phyloP scores from a whole-genome alignment of 2,329 filamentous ascomycete genomes.

The Hypoxylon sp. region DNA sequence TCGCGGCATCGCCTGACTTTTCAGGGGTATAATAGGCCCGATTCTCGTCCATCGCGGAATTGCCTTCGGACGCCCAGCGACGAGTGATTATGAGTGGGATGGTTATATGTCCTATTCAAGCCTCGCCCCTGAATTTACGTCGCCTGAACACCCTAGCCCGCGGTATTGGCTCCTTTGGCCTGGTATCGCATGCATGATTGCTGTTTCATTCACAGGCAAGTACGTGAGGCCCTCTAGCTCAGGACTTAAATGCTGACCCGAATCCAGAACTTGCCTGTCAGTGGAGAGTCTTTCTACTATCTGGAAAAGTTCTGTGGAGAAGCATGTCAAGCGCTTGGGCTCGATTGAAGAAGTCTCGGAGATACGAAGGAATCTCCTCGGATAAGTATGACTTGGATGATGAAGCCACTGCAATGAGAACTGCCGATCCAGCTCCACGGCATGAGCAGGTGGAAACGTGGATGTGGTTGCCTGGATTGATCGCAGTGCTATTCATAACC shows the following conservation, averaged over 20 bases:
- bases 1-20: not conserved
- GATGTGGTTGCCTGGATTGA: slow-evolving; percentile 52
- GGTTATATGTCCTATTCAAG: slow-evolving; percentile 18
- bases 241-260: not conserved
- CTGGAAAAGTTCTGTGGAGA: not conserved
- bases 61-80: slow-evolving; percentile 56
- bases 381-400: not conserved
- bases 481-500: slow-evolving; percentile 62
- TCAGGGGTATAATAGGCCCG: not conserved
- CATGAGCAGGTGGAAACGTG: slow-evolving; percentile 11
- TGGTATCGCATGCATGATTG: slow-evolving; percentile 24
- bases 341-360: not conserved
- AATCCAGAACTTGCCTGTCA: not conserved
- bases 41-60: slow-evolving; percentile 56
- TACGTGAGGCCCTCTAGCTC: not conserved
- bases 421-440: slow-evolving; percentile 6
- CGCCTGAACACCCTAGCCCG: slow-evolving; percentile 22
- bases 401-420: not conserved
- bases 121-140: slow-evolving; percentile 17
- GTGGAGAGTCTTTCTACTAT: not conserved
- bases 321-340: not conserved
- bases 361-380: not conserved
- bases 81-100: slow-evolving; percentile 1
- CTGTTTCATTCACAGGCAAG: slow-evolving; percentile 23
- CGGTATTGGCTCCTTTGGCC: slow-evolving; percentile 39